Base-by-base conservation (phyloP, 768 basidiomycete genomes). In the Roridomyces roridus region DNA sequence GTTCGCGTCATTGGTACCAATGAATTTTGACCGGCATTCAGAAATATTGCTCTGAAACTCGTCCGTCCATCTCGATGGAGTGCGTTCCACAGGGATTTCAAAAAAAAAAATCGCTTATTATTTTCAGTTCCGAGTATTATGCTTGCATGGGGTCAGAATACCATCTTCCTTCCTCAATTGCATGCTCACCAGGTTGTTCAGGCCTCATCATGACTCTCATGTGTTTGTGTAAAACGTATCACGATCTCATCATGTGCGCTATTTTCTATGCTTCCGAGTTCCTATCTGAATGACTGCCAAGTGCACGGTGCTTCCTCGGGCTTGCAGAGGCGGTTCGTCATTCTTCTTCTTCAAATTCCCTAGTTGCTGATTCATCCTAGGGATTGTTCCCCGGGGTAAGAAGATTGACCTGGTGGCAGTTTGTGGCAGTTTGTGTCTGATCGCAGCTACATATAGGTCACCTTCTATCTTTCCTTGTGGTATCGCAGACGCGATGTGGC, bases 401-500 rank as follows among this genome's bases (percentile, higher is more conserved):
- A 55, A 17, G 17, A n/a, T n/a, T n/a, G n/a, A 8, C 23, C 14
- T 29, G 29, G 9, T 28, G 7, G 26, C 34, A n/a, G n/a, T n/a
- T 10, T 34, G n/a, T 34, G 31, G 12, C 18, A 46, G 21, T 36
- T 37, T 41, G 8, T 36, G 29, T 10, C 42, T 29, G 6, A 42
- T 25, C 24, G 12, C 3, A n/a, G n/a, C n/a, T 21, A 2, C 26
- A 76, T 21, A 2, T 24, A 76, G 76, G 68, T 77, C 45, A 74
- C 73, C 0, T 78, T 76, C 55, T 77, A 82, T 69, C 60, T 85
- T 40, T 84, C 82, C 11, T 67, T 84, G 45, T 88, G 86, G 86
- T 84, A 90, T 65, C 78, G 83, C 10, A 74, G 81, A 31, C 72
- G 73, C 48, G 86, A 88, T 63, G 80, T 85, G 40, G 85, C 82